Evolutionary conservation across 306 rosid species (phyloP).

Genomic region (Cajanus cajan): DNA sequence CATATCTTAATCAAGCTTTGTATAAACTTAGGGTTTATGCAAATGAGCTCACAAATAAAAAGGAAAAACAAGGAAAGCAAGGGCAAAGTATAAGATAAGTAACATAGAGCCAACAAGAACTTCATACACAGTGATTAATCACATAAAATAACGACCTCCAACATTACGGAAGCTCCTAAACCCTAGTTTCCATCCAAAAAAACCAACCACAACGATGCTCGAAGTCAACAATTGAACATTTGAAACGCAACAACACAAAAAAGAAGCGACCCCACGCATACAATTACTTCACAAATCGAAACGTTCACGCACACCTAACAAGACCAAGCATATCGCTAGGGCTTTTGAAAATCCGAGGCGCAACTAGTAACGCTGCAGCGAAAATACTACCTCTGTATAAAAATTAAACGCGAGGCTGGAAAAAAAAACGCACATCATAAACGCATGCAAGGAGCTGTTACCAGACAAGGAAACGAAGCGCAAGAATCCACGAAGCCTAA

Average conservation of each 20-base stretch:
- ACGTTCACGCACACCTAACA: conserved; percentile 10
- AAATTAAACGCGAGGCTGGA: conserved; percentile 20
- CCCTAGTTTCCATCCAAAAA: conserved; percentile 56
- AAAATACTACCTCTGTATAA: conserved; percentile 19
- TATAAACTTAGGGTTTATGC: conserved; percentile 48
- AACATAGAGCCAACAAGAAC: conserved; percentile 11
- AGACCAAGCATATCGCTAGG: conserved; percentile 47
- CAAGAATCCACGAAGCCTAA: conserved; percentile 19
- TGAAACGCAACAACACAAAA: conserved; percentile 20
- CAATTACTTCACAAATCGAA: conserved; percentile 24
- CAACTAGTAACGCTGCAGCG: conserved; percentile 12
- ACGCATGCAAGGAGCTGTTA: conserved; percentile 22
- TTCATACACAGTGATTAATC: conserved; percentile 20
- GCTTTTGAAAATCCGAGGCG: conserved; percentile 39
- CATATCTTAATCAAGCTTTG: conserved; percentile 34
- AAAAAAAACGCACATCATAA: conserved; percentile 25
- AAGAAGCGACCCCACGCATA: conserved; percentile 2
- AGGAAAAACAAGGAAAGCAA: conserved; percentile 15
- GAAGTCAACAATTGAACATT: conserved; percentile 25
- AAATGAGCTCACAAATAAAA: conserved; percentile 31
- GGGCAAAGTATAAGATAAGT: conserved; percentile 8
- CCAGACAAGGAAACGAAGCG: conserved; percentile 21
- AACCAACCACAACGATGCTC: conserved; percentile 19
- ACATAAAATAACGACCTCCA: conserved; percentile 55
- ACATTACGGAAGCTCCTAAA: conserved; percentile 39